Evolutionary conservation across 1,284 basidiomycete genomes (phyloP).

Genomic region (Retiboletus flavoniger): DNA sequence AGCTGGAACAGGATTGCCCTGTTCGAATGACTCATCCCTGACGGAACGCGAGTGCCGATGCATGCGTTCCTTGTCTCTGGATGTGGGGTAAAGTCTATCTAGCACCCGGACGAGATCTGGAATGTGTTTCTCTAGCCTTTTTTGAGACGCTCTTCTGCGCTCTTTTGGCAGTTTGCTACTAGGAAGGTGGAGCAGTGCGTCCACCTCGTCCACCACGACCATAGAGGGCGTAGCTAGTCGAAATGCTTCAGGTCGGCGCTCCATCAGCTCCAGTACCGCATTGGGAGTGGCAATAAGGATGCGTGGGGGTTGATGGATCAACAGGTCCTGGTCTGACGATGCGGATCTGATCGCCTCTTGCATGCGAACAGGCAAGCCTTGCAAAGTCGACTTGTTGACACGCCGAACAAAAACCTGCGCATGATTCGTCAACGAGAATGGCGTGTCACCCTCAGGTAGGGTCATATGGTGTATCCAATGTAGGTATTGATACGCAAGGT

Average conservation of each 20-base stretch:
- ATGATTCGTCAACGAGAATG: constrained; percentile 40
- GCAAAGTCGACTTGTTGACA: constrained; percentile 32
- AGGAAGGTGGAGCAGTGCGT: constrained; percentile 60
- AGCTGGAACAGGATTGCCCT: constrained; percentile 17
- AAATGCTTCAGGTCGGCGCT: constrained; percentile 43
- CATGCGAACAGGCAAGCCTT: constrained; percentile 29
- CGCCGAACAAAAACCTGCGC: constrained; percentile 61
- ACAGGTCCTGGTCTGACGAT: constrained; percentile 37
- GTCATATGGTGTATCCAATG: constrained; percentile 65
- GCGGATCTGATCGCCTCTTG: constrained; percentile 35
- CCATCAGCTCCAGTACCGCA: constrained; percentile 57
- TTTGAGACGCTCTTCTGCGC: constrained; percentile 31
- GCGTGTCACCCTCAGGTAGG: constrained; percentile 28
- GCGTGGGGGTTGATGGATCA: constrained; percentile 53
- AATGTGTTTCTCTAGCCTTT: constrained; percentile 50
- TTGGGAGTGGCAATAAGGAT: constrained; percentile 73
- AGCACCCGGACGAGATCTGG: constrained; percentile 58
- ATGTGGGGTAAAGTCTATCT: constrained; percentile 47
- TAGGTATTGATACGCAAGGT: constrained; percentile 66
- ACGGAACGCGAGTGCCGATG: background rate
- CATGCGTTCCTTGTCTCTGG: constrained; percentile 1
- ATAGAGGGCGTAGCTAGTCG: constrained; percentile 48
- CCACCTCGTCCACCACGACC: constrained; percentile 73
- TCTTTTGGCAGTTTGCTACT: constrained; percentile 36
- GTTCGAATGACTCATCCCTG: constrained; percentile 6